Percentiles rank a stretch among this genome's conserved stretches.
Evolutionary conservation across 2,329 filamentous ascomycete species (phyloP).

Genomic region (Neonectria ditissima): DNA sequence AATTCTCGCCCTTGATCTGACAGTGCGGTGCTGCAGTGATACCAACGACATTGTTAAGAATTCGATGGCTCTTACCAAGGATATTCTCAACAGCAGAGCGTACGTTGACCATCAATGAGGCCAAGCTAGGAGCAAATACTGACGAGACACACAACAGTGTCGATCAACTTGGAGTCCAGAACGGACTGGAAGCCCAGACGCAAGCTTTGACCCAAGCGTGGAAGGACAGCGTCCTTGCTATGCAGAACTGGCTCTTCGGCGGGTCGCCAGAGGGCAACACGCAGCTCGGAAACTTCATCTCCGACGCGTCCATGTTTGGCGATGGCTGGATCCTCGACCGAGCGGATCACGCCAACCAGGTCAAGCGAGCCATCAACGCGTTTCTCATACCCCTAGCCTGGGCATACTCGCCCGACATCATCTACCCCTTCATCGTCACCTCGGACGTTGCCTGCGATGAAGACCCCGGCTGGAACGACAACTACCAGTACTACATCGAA

Average conservation of each 20-base stretch:
- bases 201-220: conserved; percentile 24
- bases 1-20: not conserved
- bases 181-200: conserved; percentile 27
- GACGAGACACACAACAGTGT: not conserved
- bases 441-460: conserved; percentile 26
- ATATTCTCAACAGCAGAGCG: conserved; percentile 24
- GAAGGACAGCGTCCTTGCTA: conserved; percentile 27
- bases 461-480: conserved; percentile 25
- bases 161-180: conserved; percentile 31
- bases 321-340: conserved; percentile 29
- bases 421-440: conserved; percentile 27
- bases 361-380: conserved; percentile 25
- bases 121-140: not conserved
- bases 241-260: conserved; percentile 28
- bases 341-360: conserved; percentile 22
- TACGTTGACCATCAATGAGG: not conserved
- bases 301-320: conserved; percentile 29
- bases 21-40: not conserved
- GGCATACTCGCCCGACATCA: conserved; percentile 27
- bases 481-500: conserved; percentile 10
- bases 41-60: conserved; percentile 32
- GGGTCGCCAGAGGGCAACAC: conserved; percentile 21
- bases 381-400: conserved; percentile 30
- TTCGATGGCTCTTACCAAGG: conserved; percentile 26
- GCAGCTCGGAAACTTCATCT: conserved; percentile 25